Conservation (phyloP, 495 filamentous ascomycete species). For the Usnea hakonensis region DNA sequence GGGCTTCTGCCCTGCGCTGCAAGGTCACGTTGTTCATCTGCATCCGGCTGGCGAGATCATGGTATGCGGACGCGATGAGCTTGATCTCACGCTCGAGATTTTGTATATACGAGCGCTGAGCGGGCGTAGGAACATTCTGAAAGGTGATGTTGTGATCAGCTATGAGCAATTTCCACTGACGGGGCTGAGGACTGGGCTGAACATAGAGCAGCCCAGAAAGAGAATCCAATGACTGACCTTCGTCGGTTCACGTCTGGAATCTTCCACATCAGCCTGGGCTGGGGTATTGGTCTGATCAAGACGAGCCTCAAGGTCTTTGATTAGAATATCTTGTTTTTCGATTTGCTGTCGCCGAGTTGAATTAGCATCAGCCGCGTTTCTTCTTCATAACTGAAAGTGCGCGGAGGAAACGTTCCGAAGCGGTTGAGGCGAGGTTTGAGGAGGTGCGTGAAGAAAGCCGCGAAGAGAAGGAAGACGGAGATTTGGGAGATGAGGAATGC, state of each 20-base stretch:
- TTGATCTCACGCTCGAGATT: slow-evolving; percentile 73
- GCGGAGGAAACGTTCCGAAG: background rate
- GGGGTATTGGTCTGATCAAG: slow-evolving; percentile 33
- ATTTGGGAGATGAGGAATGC: no score
- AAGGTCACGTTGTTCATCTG: slow-evolving; percentile 83
- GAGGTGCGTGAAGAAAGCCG: background rate
- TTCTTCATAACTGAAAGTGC: background rate
- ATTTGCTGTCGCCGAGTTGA: slow-evolving; percentile 37
- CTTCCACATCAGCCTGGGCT: background rate
- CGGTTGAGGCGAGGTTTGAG: background rate
- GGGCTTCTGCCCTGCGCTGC: slow-evolving; percentile 64
- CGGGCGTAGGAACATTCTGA: slow-evolving; percentile 30
- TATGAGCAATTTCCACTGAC: background rate
- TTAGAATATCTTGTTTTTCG: slow-evolving; percentile 51
- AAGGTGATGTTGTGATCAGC: background rate
- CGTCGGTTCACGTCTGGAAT: background rate
- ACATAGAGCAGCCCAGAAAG: background rate
- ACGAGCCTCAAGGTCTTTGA: slow-evolving; percentile 50
- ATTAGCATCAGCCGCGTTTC: background rate
- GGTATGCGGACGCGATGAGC: slow-evolving; percentile 86
- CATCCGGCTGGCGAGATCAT: slow-evolving; percentile 73
- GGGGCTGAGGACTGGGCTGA: background rate
- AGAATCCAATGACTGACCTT: slow-evolving; percentile 6
- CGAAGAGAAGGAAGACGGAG: background rate
- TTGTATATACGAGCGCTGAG: slow-evolving; percentile 55